phyloP scores from a whole-genome alignment of 345 rosid species.

The Laguncularia racemosa region DNA sequence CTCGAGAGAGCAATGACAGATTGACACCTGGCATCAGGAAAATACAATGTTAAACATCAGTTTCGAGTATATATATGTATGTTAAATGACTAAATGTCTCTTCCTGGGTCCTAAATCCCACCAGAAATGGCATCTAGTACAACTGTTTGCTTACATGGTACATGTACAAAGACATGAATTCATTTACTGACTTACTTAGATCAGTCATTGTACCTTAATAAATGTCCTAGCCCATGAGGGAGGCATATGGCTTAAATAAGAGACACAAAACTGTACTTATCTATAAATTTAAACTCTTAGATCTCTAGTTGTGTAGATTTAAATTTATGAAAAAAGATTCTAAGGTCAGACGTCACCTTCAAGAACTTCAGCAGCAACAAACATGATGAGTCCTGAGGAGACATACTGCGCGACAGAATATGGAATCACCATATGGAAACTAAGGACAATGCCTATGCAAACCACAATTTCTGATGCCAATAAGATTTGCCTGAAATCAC shows the following conservation, averaged over 20 bases:
- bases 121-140: too few relatives aligned
- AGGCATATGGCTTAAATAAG: too few relatives aligned
- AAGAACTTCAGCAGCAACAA: slow-evolving; percentile 94
- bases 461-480: slow-evolving; percentile 87
- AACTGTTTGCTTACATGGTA: too few relatives aligned
- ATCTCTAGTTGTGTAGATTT: not conserved
- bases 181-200: too few relatives aligned
- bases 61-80: not conserved
- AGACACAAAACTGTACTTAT: too few relatives aligned
- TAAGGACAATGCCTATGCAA: slow-evolving; percentile 63
- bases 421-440: slow-evolving; percentile 65
- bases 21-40: slow-evolving; percentile 55
- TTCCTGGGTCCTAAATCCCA: too few relatives aligned
- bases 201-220: too few relatives aligned
- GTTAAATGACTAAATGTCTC: not conserved
- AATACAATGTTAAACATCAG: not conserved
- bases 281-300: too few relatives aligned
- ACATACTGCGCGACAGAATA: slow-evolving; percentile 88
- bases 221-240: too few relatives aligned
- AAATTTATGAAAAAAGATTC: not conserved
- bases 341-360: slow-evolving; percentile 50
- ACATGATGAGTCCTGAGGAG: slow-evolving; percentile 84
- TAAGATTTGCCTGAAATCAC: slow-evolving; percentile 74
- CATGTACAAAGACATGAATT: too few relatives aligned
- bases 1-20: slow-evolving; percentile 78